Conservation (phyloP, 2,329 filamentous ascomycete species). For the Fonsecaea pugnacius region DNA sequence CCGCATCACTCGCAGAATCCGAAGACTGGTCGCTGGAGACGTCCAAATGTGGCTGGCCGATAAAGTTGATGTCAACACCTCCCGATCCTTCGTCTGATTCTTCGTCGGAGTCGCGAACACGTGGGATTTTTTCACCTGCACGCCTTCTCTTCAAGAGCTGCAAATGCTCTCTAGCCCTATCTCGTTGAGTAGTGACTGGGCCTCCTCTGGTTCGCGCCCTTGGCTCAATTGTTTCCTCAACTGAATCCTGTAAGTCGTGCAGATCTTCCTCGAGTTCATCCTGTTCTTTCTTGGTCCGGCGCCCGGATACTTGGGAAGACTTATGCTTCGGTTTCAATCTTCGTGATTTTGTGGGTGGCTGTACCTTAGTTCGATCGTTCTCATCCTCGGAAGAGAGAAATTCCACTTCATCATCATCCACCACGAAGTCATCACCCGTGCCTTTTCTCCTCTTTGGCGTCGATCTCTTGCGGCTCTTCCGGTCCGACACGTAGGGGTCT, state of each 20-base stretch:
- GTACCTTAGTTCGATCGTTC: conserved; percentile 13
- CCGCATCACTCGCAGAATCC: conserved; percentile 25
- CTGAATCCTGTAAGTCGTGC: conserved; percentile 51
- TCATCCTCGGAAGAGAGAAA: conserved; percentile 32
- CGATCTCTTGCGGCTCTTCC: conserved; percentile 35
- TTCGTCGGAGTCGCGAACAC: conserved; percentile 38
- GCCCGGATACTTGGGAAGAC: conserved; percentile 13
- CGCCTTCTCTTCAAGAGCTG: conserved; percentile 50
- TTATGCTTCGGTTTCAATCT: conserved; percentile 10
- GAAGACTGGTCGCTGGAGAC: conserved; percentile 4
- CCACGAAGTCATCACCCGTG: conserved; percentile 38
- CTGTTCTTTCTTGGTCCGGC: conserved; percentile 40
- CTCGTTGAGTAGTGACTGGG: conserved; percentile 46
- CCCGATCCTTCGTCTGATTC: conserved; percentile 36
- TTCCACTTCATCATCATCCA: conserved; percentile 37
- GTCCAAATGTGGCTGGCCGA: conserved; percentile 24
- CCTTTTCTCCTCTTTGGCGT: conserved; percentile 39
- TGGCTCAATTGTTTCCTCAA: conserved; percentile 42
- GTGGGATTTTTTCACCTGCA: conserved; percentile 46
- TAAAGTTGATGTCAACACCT: conserved; percentile 33
- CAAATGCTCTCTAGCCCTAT: conserved; percentile 47
- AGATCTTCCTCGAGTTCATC: conserved; percentile 53
- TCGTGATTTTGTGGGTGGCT: not conserved
- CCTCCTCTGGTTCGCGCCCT: conserved; percentile 49
- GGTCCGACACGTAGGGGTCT: conserved; percentile 21